Conservation (phyloP, 176 grass and related monocot genomes). For the Zoysia pacifica region DNA sequence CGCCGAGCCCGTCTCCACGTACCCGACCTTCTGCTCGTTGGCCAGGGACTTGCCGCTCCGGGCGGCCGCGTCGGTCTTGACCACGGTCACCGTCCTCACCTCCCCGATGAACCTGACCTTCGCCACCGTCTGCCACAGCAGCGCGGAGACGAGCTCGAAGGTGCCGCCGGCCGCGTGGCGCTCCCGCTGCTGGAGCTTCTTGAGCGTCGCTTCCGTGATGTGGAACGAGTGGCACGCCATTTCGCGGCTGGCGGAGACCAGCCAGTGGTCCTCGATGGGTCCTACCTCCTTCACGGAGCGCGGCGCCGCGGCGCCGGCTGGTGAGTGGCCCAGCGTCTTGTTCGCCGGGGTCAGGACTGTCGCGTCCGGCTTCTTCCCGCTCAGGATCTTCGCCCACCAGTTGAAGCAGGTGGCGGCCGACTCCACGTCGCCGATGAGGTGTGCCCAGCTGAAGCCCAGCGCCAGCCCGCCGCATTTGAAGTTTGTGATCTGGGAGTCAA, state of each 20-base stretch:
- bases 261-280: slow-evolving; percentile 68
- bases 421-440: slow-evolving; percentile 77
- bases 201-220: slow-evolving; percentile 45
- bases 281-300: slow-evolving; percentile 69
- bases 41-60: slow-evolving; percentile 50
- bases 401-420: slow-evolving; percentile 75
- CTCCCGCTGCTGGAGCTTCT: slow-evolving; percentile 40
- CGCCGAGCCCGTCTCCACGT: slow-evolving; percentile 49
- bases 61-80: slow-evolving; percentile 34
- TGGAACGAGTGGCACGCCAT: slow-evolving; percentile 83
- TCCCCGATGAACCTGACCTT: slow-evolving; percentile 53
- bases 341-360: slow-evolving; percentile 18
- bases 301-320: not conserved
- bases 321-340: slow-evolving; percentile 12
- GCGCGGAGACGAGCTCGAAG: slow-evolving; percentile 77
- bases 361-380: slow-evolving; percentile 33
- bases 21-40: slow-evolving; percentile 68
- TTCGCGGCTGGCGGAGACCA: slow-evolving; percentile 42
- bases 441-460: slow-evolving; percentile 92
- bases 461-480: slow-evolving; percentile 87
- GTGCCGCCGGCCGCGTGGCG: slow-evolving; percentile 1
- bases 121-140: slow-evolving; percentile 73
- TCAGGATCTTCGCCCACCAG: slow-evolving; percentile 69
- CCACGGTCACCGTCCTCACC: slow-evolving; percentile 60
- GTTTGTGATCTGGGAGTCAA: slow-evolving; percentile 56